phyloP scores from a whole-genome alignment of 139 green algal species.

The Chlamydomonas eustigma region DNA sequence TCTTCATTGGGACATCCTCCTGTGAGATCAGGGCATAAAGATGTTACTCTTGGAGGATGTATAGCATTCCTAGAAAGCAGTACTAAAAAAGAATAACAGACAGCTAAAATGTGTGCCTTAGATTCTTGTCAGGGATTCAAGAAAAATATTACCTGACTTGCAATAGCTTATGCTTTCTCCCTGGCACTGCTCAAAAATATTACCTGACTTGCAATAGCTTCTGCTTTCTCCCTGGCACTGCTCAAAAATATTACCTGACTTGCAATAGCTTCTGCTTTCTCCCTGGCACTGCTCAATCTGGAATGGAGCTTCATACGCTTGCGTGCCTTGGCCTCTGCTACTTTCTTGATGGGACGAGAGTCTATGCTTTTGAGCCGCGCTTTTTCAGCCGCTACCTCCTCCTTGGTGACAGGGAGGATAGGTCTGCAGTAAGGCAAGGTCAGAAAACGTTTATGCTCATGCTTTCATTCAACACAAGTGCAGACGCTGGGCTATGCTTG shows the following conservation, averaged over 20 bases:
- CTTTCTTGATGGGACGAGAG: slow-evolving; percentile 92
- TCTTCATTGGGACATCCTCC: slow-evolving; percentile 67
- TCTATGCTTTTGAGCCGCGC: slow-evolving; percentile 75
- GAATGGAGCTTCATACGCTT: slow-evolving; percentile 71
- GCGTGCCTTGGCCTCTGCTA: slow-evolving; percentile 88
- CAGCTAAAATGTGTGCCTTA: too few species aligned
- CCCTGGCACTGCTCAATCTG: slow-evolving; percentile 55
- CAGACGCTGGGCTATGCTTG: too few species aligned
- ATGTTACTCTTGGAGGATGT: too few species aligned
- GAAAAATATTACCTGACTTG: slow-evolving; percentile 5
- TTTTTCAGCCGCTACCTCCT: slow-evolving; percentile 82
- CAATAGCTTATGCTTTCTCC: slow-evolving; percentile 1
- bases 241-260: slow-evolving; percentile 7
- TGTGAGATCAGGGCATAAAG: too few species aligned
- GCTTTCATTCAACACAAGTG: too few species aligned
- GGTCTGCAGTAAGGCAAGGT: slow-evolving; percentile 36
- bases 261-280: slow-evolving; percentile 56
- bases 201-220: slow-evolving; percentile 6
- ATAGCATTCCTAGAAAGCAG: too few species aligned
- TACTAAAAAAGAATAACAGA: too few species aligned
- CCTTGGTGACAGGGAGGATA: slow-evolving; percentile 56
- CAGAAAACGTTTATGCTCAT: too few species aligned
- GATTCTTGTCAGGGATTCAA: too few species aligned
- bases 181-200: too few species aligned
- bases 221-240: slow-evolving; percentile 67